Conservation (phyloP, 1,284 basidiomycete genomes). For the Cryptococcus sp. region DNA sequence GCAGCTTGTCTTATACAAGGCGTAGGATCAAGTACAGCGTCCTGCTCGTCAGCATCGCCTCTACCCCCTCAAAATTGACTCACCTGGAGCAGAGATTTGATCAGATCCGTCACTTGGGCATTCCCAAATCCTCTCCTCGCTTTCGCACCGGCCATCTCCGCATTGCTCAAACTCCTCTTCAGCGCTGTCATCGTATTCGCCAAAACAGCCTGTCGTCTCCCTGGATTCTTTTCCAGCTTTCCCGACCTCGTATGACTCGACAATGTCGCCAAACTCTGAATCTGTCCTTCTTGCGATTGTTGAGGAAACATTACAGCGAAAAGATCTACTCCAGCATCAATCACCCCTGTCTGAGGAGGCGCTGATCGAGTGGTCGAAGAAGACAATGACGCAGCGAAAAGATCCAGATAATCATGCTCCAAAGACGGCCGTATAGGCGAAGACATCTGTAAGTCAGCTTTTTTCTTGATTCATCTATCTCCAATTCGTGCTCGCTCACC, state of each 20-base stretch:
- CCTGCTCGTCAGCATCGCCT: constrained; percentile 48
- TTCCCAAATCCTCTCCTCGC: constrained; percentile 65
- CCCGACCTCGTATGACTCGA: constrained; percentile 58
- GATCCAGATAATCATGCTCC: constrained; percentile 77
- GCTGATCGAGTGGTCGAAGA: constrained; percentile 50
- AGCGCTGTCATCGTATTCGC: constrained; percentile 80
- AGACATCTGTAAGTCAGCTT: constrained; percentile 52
- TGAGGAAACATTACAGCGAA: constrained; percentile 74
- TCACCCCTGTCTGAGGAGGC: constrained; percentile 73
- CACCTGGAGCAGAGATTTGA: constrained; percentile 75
- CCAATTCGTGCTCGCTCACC: constrained; percentile 51
- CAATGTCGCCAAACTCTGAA: constrained; percentile 64
- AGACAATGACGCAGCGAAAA: constrained; percentile 50
- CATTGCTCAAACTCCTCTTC: constrained; percentile 63
- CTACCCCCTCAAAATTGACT: constrained; percentile 16
- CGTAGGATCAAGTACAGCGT: constrained; percentile 76
- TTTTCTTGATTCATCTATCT: too few species aligned
- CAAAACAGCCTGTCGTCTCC: constrained; percentile 78
- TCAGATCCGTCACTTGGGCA: constrained; percentile 59
- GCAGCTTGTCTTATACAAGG: constrained; percentile 67
- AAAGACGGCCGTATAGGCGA: constrained; percentile 76
- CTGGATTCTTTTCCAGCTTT: constrained; percentile 82
- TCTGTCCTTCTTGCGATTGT: constrained; percentile 66
- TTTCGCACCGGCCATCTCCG: constrained; percentile 52
- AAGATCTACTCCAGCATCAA: constrained; percentile 82